Conservation (phyloP, 495 filamentous ascomycete species). For the Podospora sp. region DNA sequence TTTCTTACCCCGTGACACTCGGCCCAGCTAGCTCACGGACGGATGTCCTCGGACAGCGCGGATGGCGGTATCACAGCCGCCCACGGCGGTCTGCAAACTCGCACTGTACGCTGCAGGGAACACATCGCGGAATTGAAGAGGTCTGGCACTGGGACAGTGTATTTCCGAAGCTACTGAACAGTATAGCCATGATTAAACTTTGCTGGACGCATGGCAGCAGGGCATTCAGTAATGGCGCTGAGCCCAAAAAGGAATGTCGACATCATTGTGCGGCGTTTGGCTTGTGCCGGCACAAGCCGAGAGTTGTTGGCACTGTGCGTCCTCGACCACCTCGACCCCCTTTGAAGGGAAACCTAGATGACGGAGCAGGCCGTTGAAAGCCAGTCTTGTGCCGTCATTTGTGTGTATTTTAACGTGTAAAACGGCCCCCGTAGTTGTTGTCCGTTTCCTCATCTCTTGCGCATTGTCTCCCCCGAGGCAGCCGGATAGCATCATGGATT, state of each 20-base stretch:
- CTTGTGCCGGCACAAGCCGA: slow-evolving; percentile 37
- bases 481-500: slow-evolving; percentile 24
- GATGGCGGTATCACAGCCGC: not conserved
- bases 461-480: not conserved
- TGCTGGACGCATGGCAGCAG: not conserved
- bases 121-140: not conserved
- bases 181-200: not conserved
- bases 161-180: slow-evolving; percentile 10
- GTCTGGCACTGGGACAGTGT: not conserved
- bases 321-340: not conserved
- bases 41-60: not conserved
- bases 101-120: not conserved
- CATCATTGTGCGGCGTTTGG: slow-evolving; percentile 25
- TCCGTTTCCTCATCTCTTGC: not conserved
- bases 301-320: not conserved
- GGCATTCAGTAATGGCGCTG: not conserved
- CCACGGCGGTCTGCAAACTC: not conserved
- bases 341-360: not conserved
- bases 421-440: not conserved
- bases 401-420: not conserved
- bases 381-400: not conserved
- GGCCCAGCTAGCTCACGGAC: not conserved
- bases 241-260: slow-evolving; percentile 28
- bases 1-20: not conserved
- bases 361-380: slow-evolving; percentile 1